Evolutionary conservation across 768 basidiomycete species (phyloP), one percentile per base, ranked within the genome.

Genomic region (Cystofilobasidium macerans): DNA sequence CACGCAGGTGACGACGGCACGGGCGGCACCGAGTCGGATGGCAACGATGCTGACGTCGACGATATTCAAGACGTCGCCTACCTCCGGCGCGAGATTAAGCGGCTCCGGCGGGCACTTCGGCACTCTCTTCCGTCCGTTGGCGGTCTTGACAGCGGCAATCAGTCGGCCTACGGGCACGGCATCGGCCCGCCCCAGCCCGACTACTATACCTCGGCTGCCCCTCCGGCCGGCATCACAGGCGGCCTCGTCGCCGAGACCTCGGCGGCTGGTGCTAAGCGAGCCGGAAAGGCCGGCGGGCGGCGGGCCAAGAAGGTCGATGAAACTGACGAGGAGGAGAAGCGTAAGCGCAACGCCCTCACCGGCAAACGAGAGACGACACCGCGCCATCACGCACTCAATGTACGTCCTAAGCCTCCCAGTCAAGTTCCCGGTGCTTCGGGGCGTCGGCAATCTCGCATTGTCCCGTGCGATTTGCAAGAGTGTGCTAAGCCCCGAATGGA

Each of bases 381-480:
- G 62, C 51, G 51, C 24, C 51, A 63, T 28, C 36, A 54, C 53
- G 62, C 62, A 26, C 48, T 63, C 24, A 54, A 54, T 40, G 62
- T 63, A 0, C 20, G 62, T 54, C 33, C 47, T 26, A 13, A 12
- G 28, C 32, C 16, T 47, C 8, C 24, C 26, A 14, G n/a, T n/a
- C n/a, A n/a, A n/a, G n/a, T n/a, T n/a, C n/a, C n/a, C n/a, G n/a
- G n/a, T n/a, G n/a, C n/a, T n/a, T n/a, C n/a, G n/a, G n/a, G n/a
- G n/a, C n/a, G n/a, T n/a, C n/a, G n/a, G n/a, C n/a, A n/a, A n/a
- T n/a, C n/a, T n/a, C n/a, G n/a, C n/a, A n/a, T n/a, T n/a, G n/a
- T n/a, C n/a, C n/a, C n/a, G n/a, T n/a, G n/a, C n/a, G n/a, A n/a
- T 24, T 22, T 48, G 45, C 45, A 13, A 16, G 45, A 48, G 12